phyloP scores from a whole-genome alignment of 164 flowering plant species.

The Vitis amurensis region DNA sequence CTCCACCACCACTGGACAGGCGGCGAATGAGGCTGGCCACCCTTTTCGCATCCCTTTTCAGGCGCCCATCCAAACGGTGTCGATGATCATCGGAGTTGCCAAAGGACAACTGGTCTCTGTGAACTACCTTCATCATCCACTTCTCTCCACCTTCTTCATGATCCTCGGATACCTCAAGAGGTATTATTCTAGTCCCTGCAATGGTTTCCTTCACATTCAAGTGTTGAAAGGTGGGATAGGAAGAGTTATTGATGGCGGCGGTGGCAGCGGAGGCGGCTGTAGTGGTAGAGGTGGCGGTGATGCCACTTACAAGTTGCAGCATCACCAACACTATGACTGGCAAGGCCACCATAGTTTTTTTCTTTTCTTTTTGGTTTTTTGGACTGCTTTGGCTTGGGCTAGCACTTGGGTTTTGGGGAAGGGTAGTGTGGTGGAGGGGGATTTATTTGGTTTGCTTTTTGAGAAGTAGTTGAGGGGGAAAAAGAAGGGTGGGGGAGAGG shows the following conservation, averaged over 20 bases:
- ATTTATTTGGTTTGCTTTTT: slow-evolving; percentile 26
- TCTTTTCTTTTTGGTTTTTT: background rate
- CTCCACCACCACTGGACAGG: slow-evolving; percentile 21
- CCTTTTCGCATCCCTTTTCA: slow-evolving; percentile 52
- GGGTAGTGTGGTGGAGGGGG: slow-evolving; percentile 2
- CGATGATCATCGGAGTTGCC: slow-evolving; percentile 14
- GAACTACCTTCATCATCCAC: slow-evolving; percentile 40
- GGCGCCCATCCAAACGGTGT: slow-evolving; percentile 40
- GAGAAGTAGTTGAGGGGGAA: background rate
- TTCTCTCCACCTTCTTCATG: slow-evolving; percentile 12
- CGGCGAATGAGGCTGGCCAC: slow-evolving; percentile 41
- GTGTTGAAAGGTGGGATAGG: slow-evolving; percentile 35
- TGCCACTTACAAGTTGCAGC: background rate
- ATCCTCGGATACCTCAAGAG: background rate
- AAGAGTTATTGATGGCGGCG: background rate
- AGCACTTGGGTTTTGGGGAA: slow-evolving; percentile 8
- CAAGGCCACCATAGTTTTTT: too few species aligned
- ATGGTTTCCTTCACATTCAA: slow-evolving; percentile 43
- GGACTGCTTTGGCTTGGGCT: background rate
- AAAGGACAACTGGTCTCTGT: slow-evolving; percentile 30
- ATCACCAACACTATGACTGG: slow-evolving; percentile 5
- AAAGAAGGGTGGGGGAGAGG: background rate
- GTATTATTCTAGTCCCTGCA: slow-evolving; percentile 10
- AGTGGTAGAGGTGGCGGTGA: slow-evolving; percentile 15
- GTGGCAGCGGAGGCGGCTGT: slow-evolving; percentile 13